Percentiles rank a stretch among this genome's conserved stretches.
Conservation (phyloP, 495 filamentous ascomycete genomes). For the Tuber microsphaerosporum region DNA sequence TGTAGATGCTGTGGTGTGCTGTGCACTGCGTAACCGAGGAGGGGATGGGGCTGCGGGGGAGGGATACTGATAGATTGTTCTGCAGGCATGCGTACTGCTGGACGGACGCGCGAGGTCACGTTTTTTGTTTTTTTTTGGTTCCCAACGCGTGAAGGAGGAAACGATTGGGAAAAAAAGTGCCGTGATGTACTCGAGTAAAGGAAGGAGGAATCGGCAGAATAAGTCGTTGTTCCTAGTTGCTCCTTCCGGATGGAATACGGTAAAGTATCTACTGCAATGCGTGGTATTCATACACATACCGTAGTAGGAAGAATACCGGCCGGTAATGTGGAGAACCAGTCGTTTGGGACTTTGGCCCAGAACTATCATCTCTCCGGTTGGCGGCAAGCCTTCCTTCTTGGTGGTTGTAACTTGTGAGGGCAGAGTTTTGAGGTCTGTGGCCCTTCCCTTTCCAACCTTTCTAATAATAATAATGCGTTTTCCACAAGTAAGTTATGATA, state of each 20-base stretch:
- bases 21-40: background rate
- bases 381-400: background rate
- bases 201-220: background rate
- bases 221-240: background rate
- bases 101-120: background rate
- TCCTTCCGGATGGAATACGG: background rate
- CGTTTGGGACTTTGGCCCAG: background rate
- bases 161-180: background rate
- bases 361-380: background rate
- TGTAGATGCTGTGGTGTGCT: background rate
- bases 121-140: background rate
- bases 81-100: background rate
- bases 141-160: background rate
- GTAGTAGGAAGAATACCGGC: background rate
- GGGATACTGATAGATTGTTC: background rate
- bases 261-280: background rate
- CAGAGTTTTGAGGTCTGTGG: background rate
- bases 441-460: background rate
- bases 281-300: background rate
- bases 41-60: background rate
- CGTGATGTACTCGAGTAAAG: background rate
- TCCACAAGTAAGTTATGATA: too few relatives aligned
- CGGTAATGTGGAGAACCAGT: background rate
- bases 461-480: background rate
- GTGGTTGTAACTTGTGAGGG: background rate